phyloP scores from a whole-genome alignment of 2,329 filamentous ascomycete species.

The Ceratocystis cubensis region DNA sequence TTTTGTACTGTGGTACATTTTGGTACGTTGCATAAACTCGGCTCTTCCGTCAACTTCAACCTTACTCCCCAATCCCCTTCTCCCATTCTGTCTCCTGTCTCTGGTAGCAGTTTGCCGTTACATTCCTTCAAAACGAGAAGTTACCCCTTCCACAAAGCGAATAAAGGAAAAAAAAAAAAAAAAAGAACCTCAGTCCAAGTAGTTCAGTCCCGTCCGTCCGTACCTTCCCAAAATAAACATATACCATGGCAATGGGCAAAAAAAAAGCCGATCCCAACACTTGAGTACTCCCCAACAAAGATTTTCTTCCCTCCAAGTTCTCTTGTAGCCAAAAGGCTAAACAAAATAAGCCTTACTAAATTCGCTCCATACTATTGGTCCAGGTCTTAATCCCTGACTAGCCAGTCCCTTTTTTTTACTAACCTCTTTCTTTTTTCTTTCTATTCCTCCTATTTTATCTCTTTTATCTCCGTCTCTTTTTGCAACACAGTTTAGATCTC shows the following conservation, averaged over 20 bases:
- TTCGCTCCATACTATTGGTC: neutral
- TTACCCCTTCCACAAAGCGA: too few species aligned
- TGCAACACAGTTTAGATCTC: too few species aligned
- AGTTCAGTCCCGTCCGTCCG: too few species aligned
- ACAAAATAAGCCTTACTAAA: too few species aligned
- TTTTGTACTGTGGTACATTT: neutral
- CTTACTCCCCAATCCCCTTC: neutral
- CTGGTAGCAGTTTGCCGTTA: neutral
- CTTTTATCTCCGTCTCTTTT: neutral
- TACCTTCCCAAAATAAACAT: too few species aligned
- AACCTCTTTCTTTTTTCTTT: neutral
- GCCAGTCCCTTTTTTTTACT: neutral
- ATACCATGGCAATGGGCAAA: too few species aligned
- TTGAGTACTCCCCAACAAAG: too few species aligned
- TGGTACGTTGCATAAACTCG: neutral
- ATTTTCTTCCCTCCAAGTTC: too few species aligned
- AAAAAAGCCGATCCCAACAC: too few species aligned
- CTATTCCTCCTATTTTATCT: neutral
- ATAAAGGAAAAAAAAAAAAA: too few species aligned
- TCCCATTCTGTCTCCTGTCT: neutral
- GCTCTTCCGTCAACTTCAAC: neutral
- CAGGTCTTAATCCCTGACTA: neutral
- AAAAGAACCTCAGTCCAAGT: too few species aligned
- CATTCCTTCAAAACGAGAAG: neutral
- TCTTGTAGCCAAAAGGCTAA: too few species aligned